Base-by-base conservation (phyloP, 164 flowering plant genomes). In the Sedum album region DNA sequence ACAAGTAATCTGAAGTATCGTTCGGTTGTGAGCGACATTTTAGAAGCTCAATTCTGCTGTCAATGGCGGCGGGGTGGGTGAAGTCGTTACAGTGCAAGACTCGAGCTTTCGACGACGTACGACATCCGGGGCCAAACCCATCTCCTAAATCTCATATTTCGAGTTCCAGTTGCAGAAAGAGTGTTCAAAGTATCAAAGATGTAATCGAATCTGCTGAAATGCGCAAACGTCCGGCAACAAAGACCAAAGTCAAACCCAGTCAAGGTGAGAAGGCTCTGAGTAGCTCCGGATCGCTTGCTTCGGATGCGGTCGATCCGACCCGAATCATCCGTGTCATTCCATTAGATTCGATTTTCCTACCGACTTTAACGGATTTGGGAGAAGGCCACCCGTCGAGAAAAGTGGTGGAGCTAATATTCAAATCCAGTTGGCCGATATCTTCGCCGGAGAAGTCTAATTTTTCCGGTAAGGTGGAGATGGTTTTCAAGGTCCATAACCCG, bases 371-470 rank as follows among this genome's bases (percentile, higher is more conserved):
- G 15, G 97, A 91, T 83, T 79, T 95, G 10, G 80, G 86, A 5
- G 83, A 79, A 39, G 94, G 91, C 4, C 91, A 91, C 76, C 93
- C 95, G 11, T 91, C 97, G 1, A 82, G 96, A 5, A 95, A 92
- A 46, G 96, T 95, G 57, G 97, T 95, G 9, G 97, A 89, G 78
- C 90, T 91, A 33, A 94, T 92, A 55, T 94, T 94, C 80, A 89
- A 82, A 51, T 79, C 96, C 2, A 85, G 99, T 67, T 94, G 99
- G 98, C 70, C 83, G 31, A 31, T 82, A 26, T 15, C 83, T 30
- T 9, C 26, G 31, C 17, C 81, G 33, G 81, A 82, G 72, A 55
- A 26, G 18, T 17, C 31, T 31, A 60, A 76, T 2, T 86, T 86
- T 53, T 55, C 85, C 73, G 96, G 96, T 68, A 81, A 76, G 77